Percentiles rank a stretch among this genome's conserved stretches.
These are phyloP conservation scores for Leishmania gerbilli DNA, from an alignment of 208 protist genomes.

Conservation along the genomic window DNA sequence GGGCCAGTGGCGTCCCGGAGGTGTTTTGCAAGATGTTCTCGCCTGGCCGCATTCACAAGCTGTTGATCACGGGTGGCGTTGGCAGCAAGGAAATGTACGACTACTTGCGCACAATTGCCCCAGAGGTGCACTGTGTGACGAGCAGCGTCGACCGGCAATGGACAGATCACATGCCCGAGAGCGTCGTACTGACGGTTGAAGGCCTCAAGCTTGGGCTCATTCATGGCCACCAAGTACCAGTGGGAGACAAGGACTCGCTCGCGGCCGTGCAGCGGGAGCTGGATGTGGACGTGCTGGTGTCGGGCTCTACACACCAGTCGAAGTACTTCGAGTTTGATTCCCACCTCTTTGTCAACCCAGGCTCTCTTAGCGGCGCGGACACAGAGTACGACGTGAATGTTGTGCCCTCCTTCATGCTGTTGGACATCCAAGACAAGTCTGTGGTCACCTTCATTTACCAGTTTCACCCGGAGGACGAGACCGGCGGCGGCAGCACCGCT, in stretches of 20 bases:
- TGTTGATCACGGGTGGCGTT: conserved; percentile 99
- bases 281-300: conserved; percentile 98
- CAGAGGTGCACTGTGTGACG: conserved; percentile 96
- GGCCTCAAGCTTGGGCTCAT: conserved; percentile 97
- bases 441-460: conserved; percentile 80
- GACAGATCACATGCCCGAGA: conserved; percentile 81
- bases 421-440: conserved; percentile 94
- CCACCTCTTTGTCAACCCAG: conserved; percentile 99
- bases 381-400: conserved; percentile 61
- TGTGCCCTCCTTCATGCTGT: conserved; percentile 95
- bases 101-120: conserved; percentile 95
- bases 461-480: conserved; percentile 34
- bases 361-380: conserved; percentile 98
- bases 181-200: conserved; percentile 94
- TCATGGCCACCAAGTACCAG: conserved; percentile 98
- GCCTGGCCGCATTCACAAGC: conserved; percentile 95
- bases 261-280: conserved; percentile 96
- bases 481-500: conserved; percentile 10
- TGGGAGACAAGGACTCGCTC: conserved; percentile 95
- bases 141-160: conserved; percentile 96
- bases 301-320: conserved; percentile 94
- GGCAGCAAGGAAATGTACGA: conserved; percentile 94
- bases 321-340: conserved; percentile 94
- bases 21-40: conserved; percentile 97
- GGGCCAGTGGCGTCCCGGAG: conserved; percentile 92